Percentiles rank a stretch among this genome's conserved stretches.
Evolutionary conservation across 768 basidiomycete genomes (phyloP).

Genomic region (Collybia mongolica): DNA sequence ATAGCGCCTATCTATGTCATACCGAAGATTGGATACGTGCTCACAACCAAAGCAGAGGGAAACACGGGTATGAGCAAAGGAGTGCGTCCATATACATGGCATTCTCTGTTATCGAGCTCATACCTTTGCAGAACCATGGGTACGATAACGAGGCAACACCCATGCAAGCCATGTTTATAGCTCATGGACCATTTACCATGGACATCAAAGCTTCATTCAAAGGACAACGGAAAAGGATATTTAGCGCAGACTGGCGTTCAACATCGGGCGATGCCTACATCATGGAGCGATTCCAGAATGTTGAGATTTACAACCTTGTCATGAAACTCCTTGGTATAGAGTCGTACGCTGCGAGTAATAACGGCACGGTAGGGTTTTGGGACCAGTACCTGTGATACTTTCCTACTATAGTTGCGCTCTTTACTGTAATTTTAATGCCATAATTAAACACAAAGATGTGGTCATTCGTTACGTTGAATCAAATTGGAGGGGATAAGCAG

Average conservation of each 20-base stretch:
- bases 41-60: constrained; percentile 66
- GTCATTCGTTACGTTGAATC: no score
- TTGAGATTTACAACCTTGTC: constrained; percentile 83
- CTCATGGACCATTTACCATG: constrained; percentile 84
- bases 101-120: background rate
- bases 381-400: constrained; percentile 58
- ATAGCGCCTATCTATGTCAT: constrained; percentile 88
- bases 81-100: constrained; percentile 39
- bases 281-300: constrained; percentile 82
- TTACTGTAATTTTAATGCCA: no score
- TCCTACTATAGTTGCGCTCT: background rate
- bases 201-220: constrained; percentile 61
- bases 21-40: constrained; percentile 75
- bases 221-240: constrained; percentile 6
- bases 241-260: constrained; percentile 63
- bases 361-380: constrained; percentile 86
- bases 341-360: constrained; percentile 54
- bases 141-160: constrained; percentile 77
- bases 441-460: no score
- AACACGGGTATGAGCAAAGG: constrained; percentile 70
- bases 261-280: constrained; percentile 63
- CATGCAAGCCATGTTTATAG: constrained; percentile 91
- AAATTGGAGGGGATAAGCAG: no score
- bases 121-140: constrained; percentile 68
- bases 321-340: constrained; percentile 71